Evolutionary conservation across 2,329 filamentous ascomycete species (phyloP), one percentile per base, ranked within the genome.

Genomic region (Clarireedia paspali): DNA sequence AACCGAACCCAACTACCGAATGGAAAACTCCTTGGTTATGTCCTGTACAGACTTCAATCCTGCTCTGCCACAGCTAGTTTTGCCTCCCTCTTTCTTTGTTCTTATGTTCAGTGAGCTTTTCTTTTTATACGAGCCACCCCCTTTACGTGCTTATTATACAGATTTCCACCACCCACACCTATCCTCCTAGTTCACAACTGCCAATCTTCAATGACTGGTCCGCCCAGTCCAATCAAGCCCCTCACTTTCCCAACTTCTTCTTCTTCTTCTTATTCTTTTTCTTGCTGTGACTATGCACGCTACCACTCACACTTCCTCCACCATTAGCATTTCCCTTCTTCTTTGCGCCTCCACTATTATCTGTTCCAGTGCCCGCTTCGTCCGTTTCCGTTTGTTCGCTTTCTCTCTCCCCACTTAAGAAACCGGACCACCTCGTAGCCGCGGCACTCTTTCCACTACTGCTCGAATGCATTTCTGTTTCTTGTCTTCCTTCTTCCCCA

Each of bases 381-480:
- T 42, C 39, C 20, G n/a, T 42, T 15, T n/a, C 15, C n/a, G 39
- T 17, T 42, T 20, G 30, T 34, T 34, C 30, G 12, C 30, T 34
- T 34, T 34, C 30, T 34, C 30, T 9, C 30, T 34, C 30, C 3
- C 30, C 30, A 12, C 30, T 34, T 34, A 34, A 34, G 30, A 34
- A 34, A 34, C 30, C 30, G 10, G 30, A 34, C 30, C 30, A 34
- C 3, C 30, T 34, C n/a, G 20, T n/a, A 42, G 20, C 39, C n/a
- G 14, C 46, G n/a, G 23, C 36, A 20, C 38, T 47, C 23, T 39
- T 53, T 30, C 52, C 52, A 54, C 52, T 54, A 20, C 45, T 34
- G n/a, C 52, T 54, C 9, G 52, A 54, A 34, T 54, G 52, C 7
- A 50, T n/a, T 36, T 38, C 26, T 48, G 42, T 53, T 4, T 45